Percentiles rank a stretch among this genome's conserved stretches.
Conservation (phyloP, 768 basidiomycete genomes). For the Psilocybe cubensis region DNA sequence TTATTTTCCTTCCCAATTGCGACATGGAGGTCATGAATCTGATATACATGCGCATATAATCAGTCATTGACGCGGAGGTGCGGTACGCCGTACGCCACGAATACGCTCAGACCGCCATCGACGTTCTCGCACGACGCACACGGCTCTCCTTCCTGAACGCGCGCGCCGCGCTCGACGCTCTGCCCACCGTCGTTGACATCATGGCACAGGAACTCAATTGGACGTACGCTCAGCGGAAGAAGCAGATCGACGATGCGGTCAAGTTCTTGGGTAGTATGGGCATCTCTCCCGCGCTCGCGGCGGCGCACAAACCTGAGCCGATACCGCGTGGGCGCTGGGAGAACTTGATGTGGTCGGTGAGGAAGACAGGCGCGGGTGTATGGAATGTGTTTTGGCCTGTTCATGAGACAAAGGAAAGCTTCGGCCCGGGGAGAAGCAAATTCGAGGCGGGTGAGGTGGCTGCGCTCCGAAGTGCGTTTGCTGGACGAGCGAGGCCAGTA, state of each 20-base stretch:
- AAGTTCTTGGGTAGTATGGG: conserved; percentile 88
- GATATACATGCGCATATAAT: not conserved
- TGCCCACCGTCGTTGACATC: conserved; percentile 89
- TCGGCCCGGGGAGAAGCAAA: conserved; percentile 40
- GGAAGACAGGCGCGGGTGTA: conserved; percentile 45
- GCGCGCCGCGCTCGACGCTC: conserved; percentile 78
- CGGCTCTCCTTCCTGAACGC: conserved; percentile 94
- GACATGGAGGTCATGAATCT: not conserved
- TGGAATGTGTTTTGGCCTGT: conserved; percentile 22
- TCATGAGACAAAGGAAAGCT: conserved; percentile 14
- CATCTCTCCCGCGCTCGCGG: conserved; percentile 54
- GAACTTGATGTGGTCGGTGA: conserved; percentile 26
- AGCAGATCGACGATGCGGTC: conserved; percentile 63
- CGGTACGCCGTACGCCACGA: conserved; percentile 88
- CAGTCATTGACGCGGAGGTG: conserved; percentile 92
- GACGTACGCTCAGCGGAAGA: conserved; percentile 57
- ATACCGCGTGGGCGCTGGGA: conserved; percentile 29
- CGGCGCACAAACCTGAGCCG: conserved; percentile 24
- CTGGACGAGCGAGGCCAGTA: conserved; percentile 24
- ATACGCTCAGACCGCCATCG: conserved; percentile 90
- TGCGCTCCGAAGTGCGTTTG: conserved; percentile 43
- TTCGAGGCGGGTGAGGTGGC: conserved; percentile 50
- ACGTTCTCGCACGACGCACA: conserved; percentile 91
- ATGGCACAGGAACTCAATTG: conserved; percentile 89
- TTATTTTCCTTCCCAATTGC: not conserved